These are phyloP conservation scores for Graphium sp. DNA, from an alignment of 2,329 filamentous ascomycete species.

Conservation along the genomic window DNA sequence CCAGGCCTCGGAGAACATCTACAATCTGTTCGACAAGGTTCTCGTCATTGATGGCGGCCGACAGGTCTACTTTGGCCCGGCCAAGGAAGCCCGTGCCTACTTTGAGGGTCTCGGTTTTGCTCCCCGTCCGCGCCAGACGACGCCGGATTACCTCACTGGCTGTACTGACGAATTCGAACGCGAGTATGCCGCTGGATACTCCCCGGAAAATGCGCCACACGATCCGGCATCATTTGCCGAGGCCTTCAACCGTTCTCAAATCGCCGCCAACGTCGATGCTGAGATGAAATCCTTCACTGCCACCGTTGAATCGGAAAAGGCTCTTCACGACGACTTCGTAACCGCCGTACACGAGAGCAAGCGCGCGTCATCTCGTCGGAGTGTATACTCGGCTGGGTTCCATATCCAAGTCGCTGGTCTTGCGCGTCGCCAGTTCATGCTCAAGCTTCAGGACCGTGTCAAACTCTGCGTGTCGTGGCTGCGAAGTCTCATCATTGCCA, in stretches of 20 bases:
- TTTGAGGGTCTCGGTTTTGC: constrained; percentile 65
- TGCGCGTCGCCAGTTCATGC: constrained; percentile 68
- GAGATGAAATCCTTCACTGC: constrained; percentile 57
- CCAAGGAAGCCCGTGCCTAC: constrained; percentile 49
- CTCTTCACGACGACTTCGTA: constrained; percentile 60
- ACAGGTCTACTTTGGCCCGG: constrained; percentile 61
- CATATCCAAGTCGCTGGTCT: constrained; percentile 69
- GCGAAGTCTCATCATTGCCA: constrained; percentile 51
- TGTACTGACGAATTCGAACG: constrained; percentile 76
- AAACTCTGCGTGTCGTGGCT: constrained; percentile 59
- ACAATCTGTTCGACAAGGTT: constrained; percentile 67
- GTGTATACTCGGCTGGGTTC: constrained; percentile 59
- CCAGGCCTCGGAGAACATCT: constrained; percentile 72
- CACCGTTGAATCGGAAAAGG: constrained; percentile 45
- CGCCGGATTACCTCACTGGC: constrained; percentile 65
- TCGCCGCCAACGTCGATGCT: constrained; percentile 34
- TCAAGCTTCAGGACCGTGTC: constrained; percentile 77
- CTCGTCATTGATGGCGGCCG: constrained; percentile 62
- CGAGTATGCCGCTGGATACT: constrained; percentile 53
- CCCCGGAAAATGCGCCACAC: constrained; percentile 49
- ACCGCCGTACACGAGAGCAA: constrained; percentile 64
- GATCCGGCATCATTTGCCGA: constrained; percentile 47
- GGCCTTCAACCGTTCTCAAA: constrained; percentile 51
- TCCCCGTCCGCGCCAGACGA: constrained; percentile 61
- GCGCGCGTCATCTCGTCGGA: constrained; percentile 50